A percentile compares a stretch with the other conserved stretches of the same genome.
Conservation (phyloP, 2,329 filamentous ascomycete species). For the Diaporthe humulicola region DNA sequence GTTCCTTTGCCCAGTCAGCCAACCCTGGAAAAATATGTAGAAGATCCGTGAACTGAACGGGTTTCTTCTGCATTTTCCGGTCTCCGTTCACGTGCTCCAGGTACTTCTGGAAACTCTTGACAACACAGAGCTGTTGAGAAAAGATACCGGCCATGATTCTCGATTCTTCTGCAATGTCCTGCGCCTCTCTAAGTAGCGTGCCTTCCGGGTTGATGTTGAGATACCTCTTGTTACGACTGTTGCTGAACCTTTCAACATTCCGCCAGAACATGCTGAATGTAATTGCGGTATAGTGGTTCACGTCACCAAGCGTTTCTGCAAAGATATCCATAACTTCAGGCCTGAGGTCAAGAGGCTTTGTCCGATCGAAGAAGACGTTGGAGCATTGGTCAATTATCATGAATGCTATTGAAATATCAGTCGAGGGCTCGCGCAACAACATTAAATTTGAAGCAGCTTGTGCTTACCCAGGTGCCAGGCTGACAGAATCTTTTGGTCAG, state of each 20-base stretch:
- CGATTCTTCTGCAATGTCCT: conserved; percentile 34
- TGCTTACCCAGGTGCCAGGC: conserved; percentile 35
- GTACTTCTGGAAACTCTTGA: conserved; percentile 27
- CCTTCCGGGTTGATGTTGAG: conserved; percentile 33
- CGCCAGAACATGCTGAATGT: conserved; percentile 14
- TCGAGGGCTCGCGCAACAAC: background rate
- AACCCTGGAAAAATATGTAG: background rate
- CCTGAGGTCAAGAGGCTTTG: conserved; percentile 24
- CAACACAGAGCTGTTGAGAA: conserved; percentile 22
- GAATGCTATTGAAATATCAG: background rate
- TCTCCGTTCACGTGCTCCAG: background rate
- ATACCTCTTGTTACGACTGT: background rate
- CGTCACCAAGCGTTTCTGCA: background rate
- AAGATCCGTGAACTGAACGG: background rate
- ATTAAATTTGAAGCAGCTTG: background rate
- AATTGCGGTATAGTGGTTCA: conserved; percentile 5
- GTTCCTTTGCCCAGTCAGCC: background rate
- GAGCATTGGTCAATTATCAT: conserved; percentile 39
- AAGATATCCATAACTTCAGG: conserved; percentile 38
- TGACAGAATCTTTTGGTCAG: conserved; percentile 10
- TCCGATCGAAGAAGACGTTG: conserved; percentile 38
- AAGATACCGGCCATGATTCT: conserved; percentile 34
- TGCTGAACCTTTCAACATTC: background rate
- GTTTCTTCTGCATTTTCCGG: background rate
- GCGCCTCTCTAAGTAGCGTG: conserved; percentile 22